Base-by-base conservation (phyloP, 140 eudicot species). In the Stevia rebaudiana region DNA sequence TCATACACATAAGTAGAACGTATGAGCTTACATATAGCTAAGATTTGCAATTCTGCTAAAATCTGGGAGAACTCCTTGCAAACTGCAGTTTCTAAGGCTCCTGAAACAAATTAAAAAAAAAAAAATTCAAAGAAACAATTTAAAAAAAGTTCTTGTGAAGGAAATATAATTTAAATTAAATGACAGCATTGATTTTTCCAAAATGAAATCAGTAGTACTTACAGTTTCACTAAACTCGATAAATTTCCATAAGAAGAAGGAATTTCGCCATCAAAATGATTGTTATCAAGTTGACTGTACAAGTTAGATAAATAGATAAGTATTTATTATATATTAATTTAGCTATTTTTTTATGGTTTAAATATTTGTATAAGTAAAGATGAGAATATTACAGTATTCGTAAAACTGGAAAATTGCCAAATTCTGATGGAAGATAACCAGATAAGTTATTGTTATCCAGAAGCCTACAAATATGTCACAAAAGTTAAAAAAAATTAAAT, bases 201-300 rank as follows among this genome's bases (percentile, higher is more conserved):
- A 33, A 58, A 58, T 58, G 17, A 58, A 58, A 59, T 36, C 65
- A 24, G 12, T 30, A 56, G 80, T 63, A 87, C 91, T 78, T 75
- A 91, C 98, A 91, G 23, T 71, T 91, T 91, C 67, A 82, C 73
- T 60, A 87, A 19, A 54, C 18, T 72, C 22, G 89, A 63, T 36
- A 91, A 24, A 71, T 87, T 87, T 56, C 80, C 82, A 65, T 84
- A 91, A 10, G 86, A 73, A 53, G 75, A 70, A 53, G 98, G 98
- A 80, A 91, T 84, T 21, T 35, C 82, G 23, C 91, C 95, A 33
- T 36, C 42, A 50, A 91, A 91, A 46, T 87, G 69, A 75, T 91
- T 91, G 81, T 91, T 91, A 74, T 91, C 94, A 44, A 91, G 91
- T 74, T 91, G 98, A 63, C 98, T 91, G 85, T 68, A 83, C 41